Base-by-base conservation (phyloP, 2,329 filamentous ascomycete genomes). In the Botryotinia calthae region DNA sequence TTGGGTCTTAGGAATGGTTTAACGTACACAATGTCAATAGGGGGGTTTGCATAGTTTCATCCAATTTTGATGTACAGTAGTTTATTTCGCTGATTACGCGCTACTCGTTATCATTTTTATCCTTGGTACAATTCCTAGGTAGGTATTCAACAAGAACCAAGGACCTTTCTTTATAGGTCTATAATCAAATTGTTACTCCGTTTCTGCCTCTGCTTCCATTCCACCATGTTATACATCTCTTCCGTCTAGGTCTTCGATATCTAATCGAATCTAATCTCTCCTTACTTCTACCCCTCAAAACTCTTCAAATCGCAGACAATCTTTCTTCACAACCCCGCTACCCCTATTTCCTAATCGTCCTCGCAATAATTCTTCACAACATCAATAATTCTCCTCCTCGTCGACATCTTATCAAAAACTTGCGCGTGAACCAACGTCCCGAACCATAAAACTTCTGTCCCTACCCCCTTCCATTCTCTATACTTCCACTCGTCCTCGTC, bases 381-480 rank as follows among this genome's bases (percentile, higher is more conserved):
- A 62, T 79, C 72, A 44, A 83, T 79, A 48, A 84, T 42, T 63
- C 75, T 79, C n/a, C 71, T 74, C 74, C 82, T 81, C 20, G 78
- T 80, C 14, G 72, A 75, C 64, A 76, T 76, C 67, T 76, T 78
- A 72, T 86, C 83, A 78, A 87, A 87, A 1, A 86, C 85, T 76
- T 89, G 84, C 1, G 87, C 87, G 79, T 90, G 87, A 79, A 89
- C 87, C 51, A 87, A 80, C 6, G 84, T 82, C 16, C 84, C 82
- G 78, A 85, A 88, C 86, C 87, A 90, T 1, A 89, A 73, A 25
- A 88, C 82, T 73, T 89, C 85, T 51, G 63, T 84, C 16, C 78
- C 78, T 20, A 62, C 71, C 75, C 74, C 80, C 70, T 16, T 82
- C 78, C 72, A 79, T 46, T 63, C 81, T 77, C 75, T 81, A 64